Evolutionary conservation across 2,329 filamentous ascomycete species (phyloP), one percentile per base, ranked within the genome.

Genomic region (Tympanopsis confertula): DNA sequence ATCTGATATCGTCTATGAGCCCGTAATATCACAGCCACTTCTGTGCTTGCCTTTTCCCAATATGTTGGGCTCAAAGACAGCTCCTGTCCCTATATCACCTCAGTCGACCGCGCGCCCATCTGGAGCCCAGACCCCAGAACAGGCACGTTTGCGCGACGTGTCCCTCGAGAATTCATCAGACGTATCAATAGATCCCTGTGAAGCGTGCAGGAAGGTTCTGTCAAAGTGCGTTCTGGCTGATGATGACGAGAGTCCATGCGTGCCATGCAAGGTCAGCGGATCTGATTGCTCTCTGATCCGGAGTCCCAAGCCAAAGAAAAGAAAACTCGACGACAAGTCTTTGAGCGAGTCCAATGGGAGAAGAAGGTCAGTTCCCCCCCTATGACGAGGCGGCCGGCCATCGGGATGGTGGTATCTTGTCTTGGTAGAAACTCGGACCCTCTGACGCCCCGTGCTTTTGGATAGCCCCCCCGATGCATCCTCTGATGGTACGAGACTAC

Each of bases 211-310:
- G 44, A 70, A 73, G 57, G 74, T 82, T 46, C 82, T 84, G 56
- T 76, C 75, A 50, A 80, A 80, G 59, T 91, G 86, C 61, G 78
- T 86, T 44, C 73, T 84, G 54, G 63, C 61, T 47, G 80, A 86
- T 53, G 83, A 89, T 55, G 81, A 81, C 45, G 76, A 83, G 48
- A 68, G 69, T 28, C 66, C 71, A 46, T 91, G 86, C 58, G 71
- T 86, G 44, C 69, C 85, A 44, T 93, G 86, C 59, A 80, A 85
- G 54, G 78, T 80, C 55, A 79, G 81, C 58, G 81, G 79, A 50
- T 74, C 84, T 53, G 79, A 86, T 47, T 91, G 85, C 59, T 88
- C 85, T 32, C 78, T 88, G 54, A 69, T 79, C 37, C 77, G 81
- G 46, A 86, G 82, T 56, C 84, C 84, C 18, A 77, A 79, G 52